These are phyloP conservation scores for Achaetomium macrosporum DNA, from an alignment of 2,329 filamentous ascomycete genomes.

Conservation along the genomic window DNA sequence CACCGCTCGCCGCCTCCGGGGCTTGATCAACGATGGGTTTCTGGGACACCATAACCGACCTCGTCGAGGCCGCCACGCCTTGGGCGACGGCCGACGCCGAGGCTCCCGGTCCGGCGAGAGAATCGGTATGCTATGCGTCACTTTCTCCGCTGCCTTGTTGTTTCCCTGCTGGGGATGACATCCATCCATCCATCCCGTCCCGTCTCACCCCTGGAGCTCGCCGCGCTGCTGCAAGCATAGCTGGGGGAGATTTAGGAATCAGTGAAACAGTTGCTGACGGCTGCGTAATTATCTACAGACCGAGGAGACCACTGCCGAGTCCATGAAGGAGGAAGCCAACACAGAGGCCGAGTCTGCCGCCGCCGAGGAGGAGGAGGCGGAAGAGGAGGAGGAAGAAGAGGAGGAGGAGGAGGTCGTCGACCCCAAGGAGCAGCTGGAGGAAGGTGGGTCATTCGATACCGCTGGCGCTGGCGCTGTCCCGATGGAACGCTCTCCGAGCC, in stretches of 20 bases:
- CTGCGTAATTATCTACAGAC: conserved; percentile 26
- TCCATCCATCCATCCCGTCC: neutral
- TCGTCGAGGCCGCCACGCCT: conserved; percentile 59
- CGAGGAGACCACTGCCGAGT: conserved; percentile 34
- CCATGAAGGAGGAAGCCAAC: conserved; percentile 20
- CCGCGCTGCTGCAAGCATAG: neutral
- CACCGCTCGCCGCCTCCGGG: conserved; percentile 18
- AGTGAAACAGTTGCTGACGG: neutral
- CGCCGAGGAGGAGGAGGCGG: conserved; percentile 56
- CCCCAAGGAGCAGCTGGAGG: conserved; percentile 80
- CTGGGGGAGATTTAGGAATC: neutral
- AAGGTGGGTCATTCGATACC: conserved; percentile 55
- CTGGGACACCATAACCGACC: conserved; percentile 59
- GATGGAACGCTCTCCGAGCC: neutral
- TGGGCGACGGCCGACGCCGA: conserved; percentile 61
- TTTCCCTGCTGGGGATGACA: neutral
- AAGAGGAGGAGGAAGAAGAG: conserved; percentile 68
- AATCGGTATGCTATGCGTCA: conserved; percentile 34
- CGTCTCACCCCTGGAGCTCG: no score
- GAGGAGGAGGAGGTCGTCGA: conserved; percentile 80
- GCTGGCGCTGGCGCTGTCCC: neutral
- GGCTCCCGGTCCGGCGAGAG: conserved; percentile 61
- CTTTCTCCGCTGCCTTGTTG: conserved; percentile 8
- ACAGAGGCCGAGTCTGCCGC: conserved; percentile 30
- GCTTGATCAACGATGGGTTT: conserved; percentile 55